These are phyloP conservation scores for Gossypium mustelinum DNA, from an alignment of 345 rosid species.

Conservation along the genomic window DNA sequence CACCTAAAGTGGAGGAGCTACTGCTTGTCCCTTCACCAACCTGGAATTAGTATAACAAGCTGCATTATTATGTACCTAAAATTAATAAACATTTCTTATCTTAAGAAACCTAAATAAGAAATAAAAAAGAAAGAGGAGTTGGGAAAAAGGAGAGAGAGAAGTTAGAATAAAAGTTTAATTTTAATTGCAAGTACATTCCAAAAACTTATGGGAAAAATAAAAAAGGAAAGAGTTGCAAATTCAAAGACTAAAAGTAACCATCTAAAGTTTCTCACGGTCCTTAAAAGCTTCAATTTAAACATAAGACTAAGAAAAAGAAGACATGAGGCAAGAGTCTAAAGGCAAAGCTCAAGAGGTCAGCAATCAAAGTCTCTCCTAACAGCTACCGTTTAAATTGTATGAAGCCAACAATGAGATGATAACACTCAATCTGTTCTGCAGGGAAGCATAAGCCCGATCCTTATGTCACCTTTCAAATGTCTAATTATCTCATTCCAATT, in stretches of 20 bases:
- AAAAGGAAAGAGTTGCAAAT: background rate
- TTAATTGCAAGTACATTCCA: background rate
- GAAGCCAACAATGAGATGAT: background rate
- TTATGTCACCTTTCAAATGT: background rate
- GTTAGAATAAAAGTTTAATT: background rate
- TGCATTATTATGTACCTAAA: constrained; percentile 11
- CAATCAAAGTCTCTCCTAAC: background rate
- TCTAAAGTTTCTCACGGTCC: background rate
- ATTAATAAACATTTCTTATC: constrained; percentile 3
- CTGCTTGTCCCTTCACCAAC: constrained; percentile 31
- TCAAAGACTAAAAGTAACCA: background rate
- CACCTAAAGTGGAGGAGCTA: constrained; percentile 48
- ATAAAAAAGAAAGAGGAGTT: background rate
- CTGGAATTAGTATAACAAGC: constrained; percentile 36
- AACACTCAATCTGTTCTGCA: background rate
- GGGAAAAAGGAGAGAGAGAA: too few relatives aligned
- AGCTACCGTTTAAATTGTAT: background rate
- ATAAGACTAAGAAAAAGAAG: background rate
- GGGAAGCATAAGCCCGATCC: background rate
- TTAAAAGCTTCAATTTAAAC: background rate
- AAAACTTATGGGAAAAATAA: background rate
- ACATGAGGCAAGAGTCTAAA: background rate
- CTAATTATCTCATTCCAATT: background rate
- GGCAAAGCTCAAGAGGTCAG: background rate
- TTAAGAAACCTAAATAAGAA: background rate